Evolutionary conservation across 345 rosid genomes (phyloP).

Genomic region (Physaria fendleri): DNA sequence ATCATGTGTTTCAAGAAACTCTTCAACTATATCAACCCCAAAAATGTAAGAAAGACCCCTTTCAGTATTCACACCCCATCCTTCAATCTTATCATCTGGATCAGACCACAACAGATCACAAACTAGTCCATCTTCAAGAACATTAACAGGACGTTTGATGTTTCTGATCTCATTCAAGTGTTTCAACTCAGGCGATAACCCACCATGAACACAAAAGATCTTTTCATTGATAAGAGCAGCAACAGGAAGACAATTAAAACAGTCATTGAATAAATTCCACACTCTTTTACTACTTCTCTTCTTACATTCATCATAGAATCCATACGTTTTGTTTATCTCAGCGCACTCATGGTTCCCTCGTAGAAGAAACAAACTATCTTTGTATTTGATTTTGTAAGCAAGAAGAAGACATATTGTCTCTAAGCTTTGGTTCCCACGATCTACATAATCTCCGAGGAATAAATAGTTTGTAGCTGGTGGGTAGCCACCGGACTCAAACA

Average conservation of each 20-base stretch:
- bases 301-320: slow-evolving; percentile 65
- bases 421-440: slow-evolving; percentile 67
- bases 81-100: slow-evolving; percentile 54
- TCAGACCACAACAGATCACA: slow-evolving; percentile 71
- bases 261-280: slow-evolving; percentile 58
- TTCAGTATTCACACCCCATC: slow-evolving; percentile 67
- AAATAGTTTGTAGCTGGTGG: slow-evolving; percentile 64
- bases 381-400: slow-evolving; percentile 62
- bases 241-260: slow-evolving; percentile 62
- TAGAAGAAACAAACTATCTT: slow-evolving; percentile 55
- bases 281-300: slow-evolving; percentile 50
- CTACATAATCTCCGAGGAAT: slow-evolving; percentile 63
- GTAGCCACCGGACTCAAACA: slow-evolving; percentile 65
- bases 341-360: slow-evolving; percentile 65
- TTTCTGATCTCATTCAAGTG: slow-evolving; percentile 55
- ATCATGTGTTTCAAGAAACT: slow-evolving; percentile 51
- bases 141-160: slow-evolving; percentile 52
- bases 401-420: slow-evolving; percentile 65
- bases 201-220: slow-evolving; percentile 70
- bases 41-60: slow-evolving; percentile 58
- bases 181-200: slow-evolving; percentile 55
- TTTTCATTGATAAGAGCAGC: slow-evolving; percentile 66
- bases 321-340: slow-evolving; percentile 57
- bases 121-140: slow-evolving; percentile 57
- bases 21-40: slow-evolving; percentile 52